Conservation (phyloP, 2,329 filamentous ascomycete species). For the Septoria petroselini region DNA sequence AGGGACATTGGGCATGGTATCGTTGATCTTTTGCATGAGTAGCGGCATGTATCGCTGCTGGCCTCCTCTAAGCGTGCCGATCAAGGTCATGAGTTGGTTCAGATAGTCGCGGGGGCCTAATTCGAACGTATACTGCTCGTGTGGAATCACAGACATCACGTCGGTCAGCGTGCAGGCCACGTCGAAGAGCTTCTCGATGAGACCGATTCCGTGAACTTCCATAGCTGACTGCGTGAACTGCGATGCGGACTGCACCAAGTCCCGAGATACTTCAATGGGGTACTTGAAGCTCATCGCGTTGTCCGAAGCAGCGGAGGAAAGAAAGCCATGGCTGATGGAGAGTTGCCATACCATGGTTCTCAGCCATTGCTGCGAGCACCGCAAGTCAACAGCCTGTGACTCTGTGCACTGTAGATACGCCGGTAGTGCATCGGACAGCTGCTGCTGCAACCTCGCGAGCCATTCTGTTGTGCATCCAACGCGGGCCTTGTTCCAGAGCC, state of each 20-base stretch:
- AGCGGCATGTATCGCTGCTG: slow-evolving; percentile 74
- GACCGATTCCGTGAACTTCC: slow-evolving; percentile 69
- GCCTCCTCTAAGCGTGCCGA: slow-evolving; percentile 69
- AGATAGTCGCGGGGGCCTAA: slow-evolving; percentile 71
- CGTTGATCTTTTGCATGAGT: slow-evolving; percentile 70
- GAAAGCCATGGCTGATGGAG: slow-evolving; percentile 62
- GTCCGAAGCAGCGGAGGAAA: slow-evolving; percentile 58
- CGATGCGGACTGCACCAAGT: slow-evolving; percentile 61
- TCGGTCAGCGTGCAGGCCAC: slow-evolving; percentile 71
- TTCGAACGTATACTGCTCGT: slow-evolving; percentile 57
- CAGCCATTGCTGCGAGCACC: slow-evolving; percentile 69
- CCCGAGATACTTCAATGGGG: slow-evolving; percentile 60
- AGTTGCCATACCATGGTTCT: slow-evolving; percentile 70
- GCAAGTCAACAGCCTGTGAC: slow-evolving; percentile 65
- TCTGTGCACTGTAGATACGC: slow-evolving; percentile 59
- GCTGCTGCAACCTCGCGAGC: slow-evolving; percentile 49
- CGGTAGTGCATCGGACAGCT: slow-evolving; percentile 53
- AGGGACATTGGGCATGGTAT: slow-evolving; percentile 42
- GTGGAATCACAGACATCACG: slow-evolving; percentile 62
- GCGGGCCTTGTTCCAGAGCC: slow-evolving; percentile 60
- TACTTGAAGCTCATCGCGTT: slow-evolving; percentile 61
- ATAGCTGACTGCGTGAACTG: slow-evolving; percentile 70
- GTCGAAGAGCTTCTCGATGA: slow-evolving; percentile 80
- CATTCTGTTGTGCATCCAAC: slow-evolving; percentile 47
- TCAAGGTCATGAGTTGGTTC: slow-evolving; percentile 62